Evolutionary conservation across 495 filamentous ascomycete species (phyloP), one percentile per base, ranked within the genome.

Genomic region (Aspergillus ellipticus): DNA sequence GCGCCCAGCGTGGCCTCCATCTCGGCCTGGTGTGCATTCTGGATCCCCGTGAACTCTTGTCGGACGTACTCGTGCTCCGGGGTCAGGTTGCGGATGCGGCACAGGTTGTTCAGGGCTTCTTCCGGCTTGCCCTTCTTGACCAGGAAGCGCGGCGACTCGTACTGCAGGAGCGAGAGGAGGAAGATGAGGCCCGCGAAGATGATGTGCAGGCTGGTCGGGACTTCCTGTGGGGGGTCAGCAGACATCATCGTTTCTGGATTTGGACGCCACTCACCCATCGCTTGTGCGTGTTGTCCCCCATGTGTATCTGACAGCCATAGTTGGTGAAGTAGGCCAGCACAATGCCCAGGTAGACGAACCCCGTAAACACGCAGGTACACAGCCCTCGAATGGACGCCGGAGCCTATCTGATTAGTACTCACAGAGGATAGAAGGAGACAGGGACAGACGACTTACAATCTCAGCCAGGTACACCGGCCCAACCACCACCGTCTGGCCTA

Each of bases 171-270:
- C 3, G 82, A 82, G 28, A 88, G 74, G 50, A 80, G 52, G 59
- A 86, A 78, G 64, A 90, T 85, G 19, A 90, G 67, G 0, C 82
- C 78, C 5, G 86, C 84, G 60, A 90, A 89, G 26, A 89, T 87
- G 68, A 91, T 80, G 54, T 91, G 87, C 20, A 89, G 67, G 56
- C 80, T 83, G 3, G 82, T 88, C 0, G 86, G 84, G n/a, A 85
- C 80, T 66, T 74, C 69, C 78, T 84, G 77, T 52, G 58, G 42
- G 9, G 72, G 64, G 22, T 64, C 39, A 68, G 70, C 4, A 76
- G 74, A 1, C 54, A 10, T 39, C 7, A 64, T 22, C 8, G 56
- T 50, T 37, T 57, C 57, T 17, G 57, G 15, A 55, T 52, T 51
- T 4, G 53, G 55, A 2, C 50, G 50, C 24, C 1, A 58, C 73